Evolutionary conservation across 345 rosid species (phyloP), one percentile per base, ranked within the genome.

Genomic region (Lagerstroemia speciosa): DNA sequence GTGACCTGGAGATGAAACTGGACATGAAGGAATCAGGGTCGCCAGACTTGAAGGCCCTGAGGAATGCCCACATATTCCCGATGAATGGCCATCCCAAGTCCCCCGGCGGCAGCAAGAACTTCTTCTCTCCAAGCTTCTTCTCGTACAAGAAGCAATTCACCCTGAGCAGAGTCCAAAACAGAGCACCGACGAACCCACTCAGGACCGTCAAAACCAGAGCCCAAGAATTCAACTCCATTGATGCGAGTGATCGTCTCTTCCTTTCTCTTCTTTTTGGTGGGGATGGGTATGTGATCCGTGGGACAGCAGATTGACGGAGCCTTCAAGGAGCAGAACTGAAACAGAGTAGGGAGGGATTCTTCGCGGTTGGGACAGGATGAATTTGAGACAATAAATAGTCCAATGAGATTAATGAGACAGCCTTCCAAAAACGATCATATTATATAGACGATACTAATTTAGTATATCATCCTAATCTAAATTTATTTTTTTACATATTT

Each of bases 31-130:
- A 85, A 58, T 92, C 95, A 33, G 95, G 96, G 60, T 88, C 78
- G 16, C 64, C 17, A 64, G 93, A 77, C 80, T 86, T 83, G 84
- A 92, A 92, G 70, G 97, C 94, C 69, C 79, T 72, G 53, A 92
- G 95, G 71, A 90, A 92, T 48, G 93, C 70, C 89, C 87, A 81
- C 98, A 92, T 90, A 72, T 86, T 88, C 67, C 96, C 98, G 8
- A 90, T 78, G 80, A 88, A 69, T 67, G 98, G 98, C 95, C 91
- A 90, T 0, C 96, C 98, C 61, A 89, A 55, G 74, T 92, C 94
- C 22, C 98, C 94, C 1, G 98, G 96, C 12, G 96, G 98, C 5
- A 90, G 85, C 46, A 67, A 60, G 29, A 76, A 69, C 72, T 52
- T 77, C 40, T 64, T 78, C 71, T 82, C 87, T 0, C 89, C 92